Base-by-base conservation (phyloP, 2,329 filamentous ascomycete species). In the Apiospora koreana region DNA sequence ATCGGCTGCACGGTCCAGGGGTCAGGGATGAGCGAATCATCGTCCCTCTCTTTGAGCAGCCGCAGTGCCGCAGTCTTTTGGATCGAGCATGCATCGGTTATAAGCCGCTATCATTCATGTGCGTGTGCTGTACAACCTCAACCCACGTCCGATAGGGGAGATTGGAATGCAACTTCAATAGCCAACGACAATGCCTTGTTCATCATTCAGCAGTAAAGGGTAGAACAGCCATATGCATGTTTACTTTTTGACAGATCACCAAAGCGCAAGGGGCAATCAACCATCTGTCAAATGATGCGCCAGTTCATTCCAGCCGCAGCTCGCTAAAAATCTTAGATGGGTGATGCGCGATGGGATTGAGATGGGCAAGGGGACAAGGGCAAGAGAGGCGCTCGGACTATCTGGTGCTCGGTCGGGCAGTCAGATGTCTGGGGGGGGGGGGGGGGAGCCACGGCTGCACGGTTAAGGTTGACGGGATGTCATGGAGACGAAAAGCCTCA, bases 231-330 rank as follows among this genome's bases (percentile, higher is more conserved):
- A 62, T n/a, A 31, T n/a, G 10, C 8, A 38, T 38, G 31, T 12
- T 62, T 62, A n/a, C 31, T 62, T 62, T 58, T 62, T 38, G 54
- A 62, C 54, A 62, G 31, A 38, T 62, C 54, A 62, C 35, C 54
- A 62, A 38, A 23, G 54, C 54, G 54, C 54, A 62, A 62, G 54
- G 54, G 54, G 10, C n/a, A 62, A 12, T 35, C 28, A 31, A 62
- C 54, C 54, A 62, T 38, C 54, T 62, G 31, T 38, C 54, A 62
- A 62, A 62, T 62, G 54, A 62, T 62, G 54, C 31, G 31, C 31
- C 54, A 62, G 54, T 18, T 38, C 54, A 62, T 62, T 62, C 54
- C 54, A 62, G 54, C 54, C 54, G 54, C 54, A 62, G 54, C 9
- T 62, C 31, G 31, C 31, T 62, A 62, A 62, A 62, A 62, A 38